Evolutionary conservation across 345 rosid species (phyloP).

Genomic region (Corchorus capsularis): DNA sequence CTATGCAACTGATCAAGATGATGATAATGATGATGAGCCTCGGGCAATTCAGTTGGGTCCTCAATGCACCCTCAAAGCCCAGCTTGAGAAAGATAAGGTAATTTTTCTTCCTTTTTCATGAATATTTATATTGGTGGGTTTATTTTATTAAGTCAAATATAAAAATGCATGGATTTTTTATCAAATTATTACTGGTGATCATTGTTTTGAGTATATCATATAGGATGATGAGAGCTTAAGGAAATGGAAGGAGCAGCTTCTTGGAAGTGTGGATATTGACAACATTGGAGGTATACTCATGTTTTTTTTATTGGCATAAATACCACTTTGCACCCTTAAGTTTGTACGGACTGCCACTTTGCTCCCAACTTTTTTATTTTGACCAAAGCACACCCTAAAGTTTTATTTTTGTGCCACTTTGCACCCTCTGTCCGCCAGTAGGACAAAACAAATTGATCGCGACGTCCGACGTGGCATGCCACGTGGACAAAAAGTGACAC

Average conservation of each 20-base stretch:
- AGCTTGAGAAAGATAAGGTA: constrained; percentile 77
- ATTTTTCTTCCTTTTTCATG: not conserved
- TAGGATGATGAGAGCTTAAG: constrained; percentile 86
- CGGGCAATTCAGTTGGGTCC: constrained; percentile 64
- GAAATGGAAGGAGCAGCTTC: constrained; percentile 88
- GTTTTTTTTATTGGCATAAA: too few relatives aligned
- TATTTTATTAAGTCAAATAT: not conserved
- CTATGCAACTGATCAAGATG: constrained; percentile 52
- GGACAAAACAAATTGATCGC: too few relatives aligned
- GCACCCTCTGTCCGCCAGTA: too few relatives aligned
- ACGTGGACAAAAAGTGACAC: too few relatives aligned
- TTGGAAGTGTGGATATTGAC: constrained; percentile 67
- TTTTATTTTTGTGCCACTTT: too few relatives aligned
- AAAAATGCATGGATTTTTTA: not conserved
- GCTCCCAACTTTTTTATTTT: too few relatives aligned
- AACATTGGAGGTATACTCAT: constrained; percentile 62
- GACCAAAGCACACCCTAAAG: too few relatives aligned
- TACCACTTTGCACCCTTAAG: too few relatives aligned
- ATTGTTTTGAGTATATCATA: not conserved
- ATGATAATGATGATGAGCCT: constrained; percentile 53
- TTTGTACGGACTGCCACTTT: too few relatives aligned
- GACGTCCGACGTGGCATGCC: too few relatives aligned
- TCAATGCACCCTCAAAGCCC: constrained; percentile 71
- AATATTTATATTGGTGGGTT: too few relatives aligned
- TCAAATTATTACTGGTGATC: constrained; percentile 8